Percentiles rank a stretch among this genome's conserved stretches.
These are phyloP conservation scores for Russula olivacea DNA, from an alignment of 768 basidiomycete genomes.

Conservation along the genomic window DNA sequence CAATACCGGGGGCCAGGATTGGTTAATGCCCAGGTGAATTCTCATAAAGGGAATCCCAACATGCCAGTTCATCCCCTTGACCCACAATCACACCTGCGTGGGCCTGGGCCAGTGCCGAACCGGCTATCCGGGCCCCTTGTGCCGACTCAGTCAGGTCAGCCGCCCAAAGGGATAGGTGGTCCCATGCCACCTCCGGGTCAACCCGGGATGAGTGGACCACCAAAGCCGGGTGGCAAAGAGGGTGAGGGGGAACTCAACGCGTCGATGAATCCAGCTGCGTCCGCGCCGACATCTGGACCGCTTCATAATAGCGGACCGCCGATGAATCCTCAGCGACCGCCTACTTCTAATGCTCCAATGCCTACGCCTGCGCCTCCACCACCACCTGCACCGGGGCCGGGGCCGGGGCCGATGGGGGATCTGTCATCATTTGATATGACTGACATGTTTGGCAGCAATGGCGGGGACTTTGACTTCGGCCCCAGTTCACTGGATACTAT, in stretches of 20 bases:
- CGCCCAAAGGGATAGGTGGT: constrained; percentile 17
- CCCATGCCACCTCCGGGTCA: constrained; percentile 28
- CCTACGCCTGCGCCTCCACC: constrained; percentile 4
- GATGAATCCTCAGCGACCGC: constrained; percentile 20
- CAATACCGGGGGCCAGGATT: constrained; percentile 16
- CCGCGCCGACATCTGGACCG: constrained; percentile 19
- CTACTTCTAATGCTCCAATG: constrained; percentile 13
- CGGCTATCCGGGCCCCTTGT: constrained; percentile 12
- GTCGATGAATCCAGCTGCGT: constrained; percentile 5
- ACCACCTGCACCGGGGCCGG: not conserved
- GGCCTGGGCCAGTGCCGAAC: not conserved
- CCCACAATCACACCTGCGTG: constrained; percentile 12
- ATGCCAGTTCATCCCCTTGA: not conserved
- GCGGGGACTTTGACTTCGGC: constrained; percentile 19
- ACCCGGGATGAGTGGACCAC: constrained; percentile 20
- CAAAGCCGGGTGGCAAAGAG: constrained; percentile 16
- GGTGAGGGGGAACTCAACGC: constrained; percentile 16
- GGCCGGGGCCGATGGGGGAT: not conserved
- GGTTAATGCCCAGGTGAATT: constrained; percentile 1
- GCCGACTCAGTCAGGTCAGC: constrained; percentile 15
- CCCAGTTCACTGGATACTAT: not conserved
- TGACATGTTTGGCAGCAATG: constrained; percentile 6
- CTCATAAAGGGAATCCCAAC: constrained; percentile 9
- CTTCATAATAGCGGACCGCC: constrained; percentile 11
- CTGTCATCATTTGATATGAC: constrained; percentile 11